Conservation (phyloP, 2,329 filamentous ascomycete genomes). For the Microascus cirrosus region DNA sequence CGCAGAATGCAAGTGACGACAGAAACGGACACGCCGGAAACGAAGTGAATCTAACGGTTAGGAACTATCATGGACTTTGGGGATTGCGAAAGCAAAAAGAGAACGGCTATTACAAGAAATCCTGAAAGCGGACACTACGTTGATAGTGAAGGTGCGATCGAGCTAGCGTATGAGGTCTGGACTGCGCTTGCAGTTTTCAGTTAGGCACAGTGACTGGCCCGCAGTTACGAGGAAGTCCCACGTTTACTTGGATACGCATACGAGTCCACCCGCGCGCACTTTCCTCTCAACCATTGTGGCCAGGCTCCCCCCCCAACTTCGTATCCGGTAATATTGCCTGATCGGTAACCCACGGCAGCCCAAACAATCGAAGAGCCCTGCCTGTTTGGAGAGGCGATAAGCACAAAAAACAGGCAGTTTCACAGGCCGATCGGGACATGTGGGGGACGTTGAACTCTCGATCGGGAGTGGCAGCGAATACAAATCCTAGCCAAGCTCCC, state of each 20-base stretch:
- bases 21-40: no score
- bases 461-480: no score
- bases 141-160: not conserved
- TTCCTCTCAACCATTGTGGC: no score
- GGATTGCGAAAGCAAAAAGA: no score
- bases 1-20: no score
- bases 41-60: no score
- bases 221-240: not conserved
- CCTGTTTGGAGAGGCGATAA: not conserved
- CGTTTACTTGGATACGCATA: not conserved
- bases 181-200: not conserved
- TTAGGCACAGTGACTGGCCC: not conserved
- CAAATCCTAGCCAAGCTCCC: no score
- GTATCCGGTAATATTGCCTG: not conserved
- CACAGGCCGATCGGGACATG: not conserved
- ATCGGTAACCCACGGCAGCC: not conserved
- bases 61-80: no score
- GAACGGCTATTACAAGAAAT: no score
- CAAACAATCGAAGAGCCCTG: not conserved
- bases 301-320: not conserved
- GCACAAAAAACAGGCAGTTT: not conserved
- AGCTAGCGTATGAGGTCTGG: not conserved
- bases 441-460: not conserved
- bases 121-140: not conserved
- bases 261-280: not conserved